phyloP scores from a whole-genome alignment of 495 filamentous ascomycete species.

The Jackrogersella minutella region DNA sequence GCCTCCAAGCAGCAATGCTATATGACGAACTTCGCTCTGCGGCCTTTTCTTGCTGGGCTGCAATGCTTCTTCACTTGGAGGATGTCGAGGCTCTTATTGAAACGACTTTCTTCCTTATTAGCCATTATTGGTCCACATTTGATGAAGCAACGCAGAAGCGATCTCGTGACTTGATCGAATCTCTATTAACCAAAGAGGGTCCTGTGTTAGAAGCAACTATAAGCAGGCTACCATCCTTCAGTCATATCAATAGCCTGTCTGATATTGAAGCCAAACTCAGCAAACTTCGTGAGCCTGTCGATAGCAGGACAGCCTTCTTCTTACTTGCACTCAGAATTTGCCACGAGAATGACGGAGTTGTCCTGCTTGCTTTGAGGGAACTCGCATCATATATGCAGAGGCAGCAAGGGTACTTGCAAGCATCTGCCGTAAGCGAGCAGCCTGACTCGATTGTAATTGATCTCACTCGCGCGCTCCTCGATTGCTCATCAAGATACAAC shows the following conservation, averaged over 20 bases:
- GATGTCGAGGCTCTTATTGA: conserved; percentile 82
- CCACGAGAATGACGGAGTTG: conserved; percentile 85
- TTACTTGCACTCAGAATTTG: conserved; percentile 75
- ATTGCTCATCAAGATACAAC: conserved; percentile 82
- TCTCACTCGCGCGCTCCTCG: conserved; percentile 78
- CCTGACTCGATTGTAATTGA: conserved; percentile 76
- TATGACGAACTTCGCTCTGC: conserved; percentile 73
- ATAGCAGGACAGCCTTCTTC: conserved; percentile 67
- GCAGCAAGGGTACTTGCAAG: conserved; percentile 83
- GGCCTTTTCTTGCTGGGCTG: conserved; percentile 84
- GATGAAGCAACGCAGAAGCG: conserved; percentile 63
- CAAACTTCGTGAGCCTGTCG: conserved; percentile 64
- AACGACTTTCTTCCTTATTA: conserved; percentile 85
- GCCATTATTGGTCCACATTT: conserved; percentile 78
- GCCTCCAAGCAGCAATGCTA: conserved; percentile 82
- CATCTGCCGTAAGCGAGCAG: conserved; percentile 83
- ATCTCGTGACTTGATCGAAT: conserved; percentile 67
- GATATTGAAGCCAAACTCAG: conserved; percentile 69
- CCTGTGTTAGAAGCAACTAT: conserved; percentile 68
- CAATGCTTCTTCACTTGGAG: conserved; percentile 75
- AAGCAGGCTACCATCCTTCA: conserved; percentile 78
- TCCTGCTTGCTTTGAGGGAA: conserved; percentile 79
- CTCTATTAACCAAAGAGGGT: conserved; percentile 69
- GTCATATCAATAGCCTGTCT: conserved; percentile 71
- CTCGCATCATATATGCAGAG: conserved; percentile 73